Base-by-base conservation (phyloP, 768 basidiomycete genomes). In the Strobilomyces echinocephalus region DNA sequence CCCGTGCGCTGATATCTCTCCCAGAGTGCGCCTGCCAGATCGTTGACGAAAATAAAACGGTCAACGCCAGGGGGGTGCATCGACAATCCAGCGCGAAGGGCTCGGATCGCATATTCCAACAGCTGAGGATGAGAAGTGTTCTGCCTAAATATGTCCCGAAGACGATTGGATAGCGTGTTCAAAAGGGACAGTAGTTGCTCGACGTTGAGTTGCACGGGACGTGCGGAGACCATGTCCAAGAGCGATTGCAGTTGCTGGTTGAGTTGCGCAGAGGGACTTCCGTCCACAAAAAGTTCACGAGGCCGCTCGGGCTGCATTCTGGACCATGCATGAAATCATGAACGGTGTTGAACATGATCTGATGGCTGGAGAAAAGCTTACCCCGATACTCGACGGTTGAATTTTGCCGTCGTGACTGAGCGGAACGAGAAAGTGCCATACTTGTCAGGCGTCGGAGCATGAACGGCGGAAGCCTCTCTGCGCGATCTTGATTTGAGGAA, bases 11-110 rank as follows among this genome's bases (percentile, higher is more conserved):
- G 2, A 18, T 53, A 53, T 40, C 46, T 42, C 28, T 47, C 46
- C 51, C 46, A 28, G 4, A 56, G 51, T 6, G 20, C 46, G 28
- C 46, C 44, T n/a, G 55, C 55, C 9, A 56, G 42, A 16, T 56
- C 46, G 42, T 56, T 53, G 14, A 56, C 20, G 20, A 26, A 55
- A 24, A 10, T 2, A 11, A 14, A 26, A 21, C 38, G 45, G 20
- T 48, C 31, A 18, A 30, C 39, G 9, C 24, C 28, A 8, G 6
- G 21, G 8, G 45, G 52, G 41, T 48, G 52, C 45, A 48, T 14
- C n/a, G 39, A 53, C 31, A 53, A 18, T 28, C 38, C 45, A 26
- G 28, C 6, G 39, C 52, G 39, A 26, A 53, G 52, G 14, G 4
- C 30, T 48, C 33, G 33, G 31, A 53, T 47, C 11, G 52, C 52